Evolutionary conservation across 2,329 filamentous ascomycete species (phyloP), one percentile per base, ranked within the genome.

Genomic region (Trichophyton schoenleinii): DNA sequence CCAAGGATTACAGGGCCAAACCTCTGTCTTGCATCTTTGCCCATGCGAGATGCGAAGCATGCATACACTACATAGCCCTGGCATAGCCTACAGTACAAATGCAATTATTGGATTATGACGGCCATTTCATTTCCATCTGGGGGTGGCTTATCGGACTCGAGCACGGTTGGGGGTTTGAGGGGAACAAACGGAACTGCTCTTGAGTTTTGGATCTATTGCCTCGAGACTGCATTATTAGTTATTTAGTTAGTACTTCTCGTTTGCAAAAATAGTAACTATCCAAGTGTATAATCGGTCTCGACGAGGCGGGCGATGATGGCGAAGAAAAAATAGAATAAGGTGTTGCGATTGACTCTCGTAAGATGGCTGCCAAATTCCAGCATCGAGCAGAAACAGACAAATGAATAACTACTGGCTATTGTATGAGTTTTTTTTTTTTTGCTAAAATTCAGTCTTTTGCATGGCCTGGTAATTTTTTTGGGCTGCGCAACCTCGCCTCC

Each of bases 21-120:
- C 49, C 15, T 13, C 18, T 53, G 49, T 53, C 49, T 53, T 53
- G 49, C 49, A 53, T 38, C 11, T 13, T 53, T 53, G 49, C 49
- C 49, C 49, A 53, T 53, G 49, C 49, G 49, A 53, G 49, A 31
- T 53, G 49, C 49, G 49, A 53, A 25, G 22, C 49, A 53, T 53
- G 49, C 49, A 53, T 53, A 25, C 49, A 53, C 34, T 53, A 53
- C 25, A 53, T 31, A 53, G 49, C 49, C 49, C 49, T 34, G 49
- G 28, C 22, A 53, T 53, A 34, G 49, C 15, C 25, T 53, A 31
- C 22, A n/a, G 7, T 53, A 31, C 22, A n/a, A 31, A 34, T 53
- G 25, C 13, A 53, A 53, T 53, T 31, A 53, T 53, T 53, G 49
- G 22, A 34, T n/a, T 25, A 31, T n/a, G 22, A n/a, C 22, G 9